A percentile compares a stretch with the other conserved stretches of the same genome.
phyloP scores from a whole-genome alignment of 345 rosid genomes.

The Gossypium rotundifolium region DNA sequence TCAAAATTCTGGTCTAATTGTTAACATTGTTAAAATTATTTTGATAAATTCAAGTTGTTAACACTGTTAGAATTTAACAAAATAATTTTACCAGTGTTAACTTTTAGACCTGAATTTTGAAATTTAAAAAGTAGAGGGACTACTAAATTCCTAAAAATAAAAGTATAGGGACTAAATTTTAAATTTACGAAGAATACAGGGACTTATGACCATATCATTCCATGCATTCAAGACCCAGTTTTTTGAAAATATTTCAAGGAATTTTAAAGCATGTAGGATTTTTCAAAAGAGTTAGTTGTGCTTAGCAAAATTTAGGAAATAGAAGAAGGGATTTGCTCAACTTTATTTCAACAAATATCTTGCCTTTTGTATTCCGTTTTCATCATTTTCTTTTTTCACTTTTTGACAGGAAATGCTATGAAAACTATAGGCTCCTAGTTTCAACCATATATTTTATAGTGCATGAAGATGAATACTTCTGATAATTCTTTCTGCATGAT shows the following conservation, averaged over 20 bases:
- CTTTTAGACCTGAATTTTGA: no score
- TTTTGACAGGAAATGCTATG: neutral
- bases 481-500: neutral
- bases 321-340: neutral
- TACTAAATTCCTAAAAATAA: no score
- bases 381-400: neutral
- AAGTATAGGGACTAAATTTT: no score
- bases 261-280: neutral
- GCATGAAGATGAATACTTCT: neutral
- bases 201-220: neutral
- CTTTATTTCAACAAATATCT: neutral
- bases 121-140: no score
- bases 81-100: no score
- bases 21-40: no score
- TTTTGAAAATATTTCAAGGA: neutral
- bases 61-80: no score
- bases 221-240: neutral
- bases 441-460: neutral
- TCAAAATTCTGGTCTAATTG: no score
- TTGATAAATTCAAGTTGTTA: no score
- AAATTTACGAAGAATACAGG: no score
- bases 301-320: neutral
- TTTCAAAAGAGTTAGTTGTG: neutral
- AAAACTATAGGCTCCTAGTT: neutral
- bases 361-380: neutral